These are phyloP conservation scores for Asterionellopsis glacialis DNA, from an alignment of 108 stramenopile genomes.

Conservation along the genomic window DNA sequence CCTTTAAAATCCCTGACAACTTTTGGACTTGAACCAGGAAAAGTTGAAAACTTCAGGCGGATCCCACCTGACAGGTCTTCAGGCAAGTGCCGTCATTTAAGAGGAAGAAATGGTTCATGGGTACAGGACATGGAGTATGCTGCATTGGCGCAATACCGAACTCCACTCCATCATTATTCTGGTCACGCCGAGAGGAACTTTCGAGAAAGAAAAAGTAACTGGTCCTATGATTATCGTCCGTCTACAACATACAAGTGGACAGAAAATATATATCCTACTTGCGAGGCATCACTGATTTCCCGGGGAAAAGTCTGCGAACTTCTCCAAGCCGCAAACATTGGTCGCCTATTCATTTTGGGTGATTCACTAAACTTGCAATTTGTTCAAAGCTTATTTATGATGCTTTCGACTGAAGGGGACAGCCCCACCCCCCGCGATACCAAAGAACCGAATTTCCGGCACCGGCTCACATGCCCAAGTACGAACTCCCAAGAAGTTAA, in stretches of 20 bases:
- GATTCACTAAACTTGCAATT: slow-evolving; percentile 13
- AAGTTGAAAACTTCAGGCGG: neutral
- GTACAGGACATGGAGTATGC: slow-evolving; percentile 6
- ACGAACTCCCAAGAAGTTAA: too few relatives aligned
- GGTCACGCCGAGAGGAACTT: slow-evolving; percentile 5
- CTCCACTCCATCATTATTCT: slow-evolving; percentile 2
- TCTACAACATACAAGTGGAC: slow-evolving; percentile 1
- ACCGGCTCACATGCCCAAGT: neutral
- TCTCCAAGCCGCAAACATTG: neutral
- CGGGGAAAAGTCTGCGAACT: neutral
- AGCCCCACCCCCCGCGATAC: neutral
- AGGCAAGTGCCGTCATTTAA: neutral
- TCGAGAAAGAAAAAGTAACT: neutral
- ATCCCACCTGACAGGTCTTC: neutral
- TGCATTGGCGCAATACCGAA: neutral
- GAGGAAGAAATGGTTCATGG: neutral
- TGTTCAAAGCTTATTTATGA: neutral
- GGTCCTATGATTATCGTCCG: neutral
- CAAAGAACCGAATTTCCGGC: neutral
- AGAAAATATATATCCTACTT: neutral
- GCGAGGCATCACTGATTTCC: neutral
- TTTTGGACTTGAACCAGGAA: neutral
- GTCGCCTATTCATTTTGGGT: slow-evolving; percentile 4
- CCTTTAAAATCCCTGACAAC: neutral
- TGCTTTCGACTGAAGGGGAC: neutral